phyloP scores from a whole-genome alignment of 1,284 basidiomycete genomes.

The Boletus sp. region DNA sequence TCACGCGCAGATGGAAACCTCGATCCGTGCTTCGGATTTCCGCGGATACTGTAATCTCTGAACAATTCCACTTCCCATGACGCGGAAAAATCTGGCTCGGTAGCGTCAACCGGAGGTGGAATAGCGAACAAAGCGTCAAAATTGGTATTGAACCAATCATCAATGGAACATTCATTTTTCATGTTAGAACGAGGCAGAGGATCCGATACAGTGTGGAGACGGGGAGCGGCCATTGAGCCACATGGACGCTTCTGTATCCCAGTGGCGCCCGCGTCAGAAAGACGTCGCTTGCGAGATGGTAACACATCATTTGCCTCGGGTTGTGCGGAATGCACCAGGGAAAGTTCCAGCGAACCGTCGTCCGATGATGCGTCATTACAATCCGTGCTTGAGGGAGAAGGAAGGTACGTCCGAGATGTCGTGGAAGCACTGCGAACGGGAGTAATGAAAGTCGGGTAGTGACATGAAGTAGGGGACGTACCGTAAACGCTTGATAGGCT shows the following conservation, averaged over 20 bases:
- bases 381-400: slow-evolving; percentile 23
- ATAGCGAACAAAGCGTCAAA: slow-evolving; percentile 27
- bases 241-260: slow-evolving; percentile 26
- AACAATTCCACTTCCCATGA: slow-evolving; percentile 31
- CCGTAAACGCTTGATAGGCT: slow-evolving; percentile 30
- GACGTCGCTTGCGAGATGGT: slow-evolving; percentile 31
- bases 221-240: slow-evolving; percentile 12
- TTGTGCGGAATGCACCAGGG: neutral
- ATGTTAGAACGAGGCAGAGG: slow-evolving; percentile 20
- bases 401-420: slow-evolving; percentile 5
- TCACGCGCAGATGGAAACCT: slow-evolving; percentile 7
- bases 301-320: neutral
- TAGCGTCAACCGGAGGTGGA: slow-evolving; percentile 23
- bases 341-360: neutral
- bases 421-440: slow-evolving; percentile 1
- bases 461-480: neutral
- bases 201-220: slow-evolving; percentile 30
- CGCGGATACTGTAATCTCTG: slow-evolving; percentile 20
- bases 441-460: neutral
- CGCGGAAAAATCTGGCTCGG: slow-evolving; percentile 16
- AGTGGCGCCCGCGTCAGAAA: slow-evolving; percentile 30
- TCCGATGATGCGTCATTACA: slow-evolving; percentile 1
- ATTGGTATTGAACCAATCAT: slow-evolving; percentile 30
- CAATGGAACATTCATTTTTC: slow-evolving; percentile 20
- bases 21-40: neutral